phyloP scores from a whole-genome alignment of 306 rosid species.

The Argentina anserina region DNA sequence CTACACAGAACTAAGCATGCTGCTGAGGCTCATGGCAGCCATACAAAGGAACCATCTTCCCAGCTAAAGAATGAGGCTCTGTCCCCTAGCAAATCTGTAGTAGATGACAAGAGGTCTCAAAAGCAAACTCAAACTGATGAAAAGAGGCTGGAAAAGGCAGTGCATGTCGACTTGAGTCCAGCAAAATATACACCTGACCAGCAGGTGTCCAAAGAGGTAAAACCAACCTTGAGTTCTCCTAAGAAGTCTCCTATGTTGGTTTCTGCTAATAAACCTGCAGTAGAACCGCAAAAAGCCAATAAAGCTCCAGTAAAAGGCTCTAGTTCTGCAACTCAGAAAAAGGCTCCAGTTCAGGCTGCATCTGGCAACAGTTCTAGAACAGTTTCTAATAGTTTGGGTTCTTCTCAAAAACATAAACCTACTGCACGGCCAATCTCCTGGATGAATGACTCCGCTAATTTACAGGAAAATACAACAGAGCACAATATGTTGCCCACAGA shows the following conservation, averaged over 20 bases:
- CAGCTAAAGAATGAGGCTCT: conserved; percentile 30
- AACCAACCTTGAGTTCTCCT: conserved; percentile 50
- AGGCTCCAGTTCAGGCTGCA: conserved; percentile 40
- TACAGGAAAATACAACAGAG: conserved; percentile 47
- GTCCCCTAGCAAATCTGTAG: conserved; percentile 35
- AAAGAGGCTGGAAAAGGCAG: conserved; percentile 37
- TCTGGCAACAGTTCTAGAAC: conserved; percentile 40
- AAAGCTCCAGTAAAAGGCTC: conserved; percentile 48
- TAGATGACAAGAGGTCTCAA: conserved; percentile 17
- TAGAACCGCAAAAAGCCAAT: conserved; percentile 52
- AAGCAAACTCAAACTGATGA: conserved; percentile 27
- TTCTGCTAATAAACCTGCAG: conserved; percentile 36
- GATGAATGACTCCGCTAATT: conserved; percentile 41
- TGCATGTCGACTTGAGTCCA: conserved; percentile 37
- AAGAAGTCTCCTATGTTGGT: conserved; percentile 54
- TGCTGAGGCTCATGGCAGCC: conserved; percentile 39
- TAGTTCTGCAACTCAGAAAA: conserved; percentile 44
- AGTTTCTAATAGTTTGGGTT: conserved; percentile 24
- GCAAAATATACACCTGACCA: conserved; percentile 48
- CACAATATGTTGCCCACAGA: conserved; percentile 46
- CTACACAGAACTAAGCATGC: conserved; percentile 32
- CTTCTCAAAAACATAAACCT: conserved; percentile 58
- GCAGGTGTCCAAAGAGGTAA: conserved; percentile 43
- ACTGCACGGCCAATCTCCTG: conserved; percentile 38
- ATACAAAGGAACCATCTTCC: conserved; percentile 45